Base-by-base conservation (phyloP, 1,284 basidiomycete genomes). In the Rhodotorula sp. region DNA sequence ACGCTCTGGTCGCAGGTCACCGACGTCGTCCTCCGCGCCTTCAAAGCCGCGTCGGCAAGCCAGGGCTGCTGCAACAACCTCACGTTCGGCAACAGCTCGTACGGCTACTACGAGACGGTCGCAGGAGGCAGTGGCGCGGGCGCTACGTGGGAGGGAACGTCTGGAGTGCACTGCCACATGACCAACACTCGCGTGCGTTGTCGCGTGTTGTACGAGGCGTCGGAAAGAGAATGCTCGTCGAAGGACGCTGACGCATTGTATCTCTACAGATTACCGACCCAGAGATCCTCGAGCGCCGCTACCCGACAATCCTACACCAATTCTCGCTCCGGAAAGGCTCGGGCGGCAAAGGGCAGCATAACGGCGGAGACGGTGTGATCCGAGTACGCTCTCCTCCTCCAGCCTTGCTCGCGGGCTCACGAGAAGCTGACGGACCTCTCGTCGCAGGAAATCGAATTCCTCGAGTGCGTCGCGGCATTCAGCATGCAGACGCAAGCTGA, bases 81-180 rank as follows among this genome's bases (percentile, higher is more conserved):
- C 58, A 97, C 95, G 0, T 98, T 97, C 79, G 93, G 93, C 17
- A 85, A 88, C 0, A 79, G 88, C 53, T 94, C 94, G 23, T 97
- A 92, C 89, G 95, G 95, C 1, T 97, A 96, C 82, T 97, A 97
- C 81, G 94, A 97, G 85, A 91, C 87, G 34, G 96, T 97, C 68
- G 92, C 91, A 13, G 95, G 95, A 17, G 95, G 95, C 7, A 91
- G 90, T 9, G 95, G 95, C 4, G 94, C 95, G 0, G 95, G 95
- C 0, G 91, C 92, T 1, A 83, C 83, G 10, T 97, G 93, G 93
- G 88, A 95, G 77, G 95, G 95, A 4, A 82, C 81, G 3, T 77
- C 75, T 16, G 80, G 81, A 12, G 57, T 61, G 12, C 81, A 81
- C 62, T 78, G 78, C 19, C 55, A 56, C 55, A 56, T 56, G 55